Percentiles rank a stretch among this genome's conserved stretches.
Evolutionary conservation across 2,329 filamentous ascomycete genomes (phyloP).

Genomic region (Aspergillus pseudoviridinutans): DNA sequence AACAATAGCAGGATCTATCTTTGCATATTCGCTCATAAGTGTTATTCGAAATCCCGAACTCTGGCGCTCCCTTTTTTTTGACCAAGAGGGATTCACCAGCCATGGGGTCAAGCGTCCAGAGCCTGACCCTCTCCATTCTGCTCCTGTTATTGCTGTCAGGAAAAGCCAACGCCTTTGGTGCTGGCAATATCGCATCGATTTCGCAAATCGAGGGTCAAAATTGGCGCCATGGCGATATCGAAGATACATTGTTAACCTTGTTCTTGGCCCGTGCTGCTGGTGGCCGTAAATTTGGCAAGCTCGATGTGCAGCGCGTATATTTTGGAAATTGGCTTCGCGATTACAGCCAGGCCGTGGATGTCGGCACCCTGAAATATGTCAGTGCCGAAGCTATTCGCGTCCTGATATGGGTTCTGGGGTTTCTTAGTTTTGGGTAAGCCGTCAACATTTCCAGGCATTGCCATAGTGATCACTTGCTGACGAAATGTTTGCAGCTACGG

Average conservation of each 20-base stretch:
- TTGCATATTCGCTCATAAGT: background rate
- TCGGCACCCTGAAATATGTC: conserved; percentile 86
- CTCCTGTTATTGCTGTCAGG: conserved; percentile 64
- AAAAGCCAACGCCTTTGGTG: conserved; percentile 74
- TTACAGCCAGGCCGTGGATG: conserved; percentile 91
- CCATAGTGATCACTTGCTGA: background rate
- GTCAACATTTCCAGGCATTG: background rate
- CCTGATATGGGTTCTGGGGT: conserved; percentile 81
- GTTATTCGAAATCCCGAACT: background rate
- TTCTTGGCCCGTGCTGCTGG: conserved; percentile 60
- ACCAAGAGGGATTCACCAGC: background rate
- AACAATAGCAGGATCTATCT: background rate
- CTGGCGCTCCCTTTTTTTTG: background rate
- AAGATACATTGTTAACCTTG: conserved; percentile 78
- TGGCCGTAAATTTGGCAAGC: conserved; percentile 81
- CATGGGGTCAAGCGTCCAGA: conserved; percentile 20
- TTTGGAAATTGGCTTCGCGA: conserved; percentile 95
- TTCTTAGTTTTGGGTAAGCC: conserved; percentile 77
- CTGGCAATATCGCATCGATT: conserved; percentile 80
- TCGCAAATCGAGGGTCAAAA: conserved; percentile 80
- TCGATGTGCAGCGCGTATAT: conserved; percentile 84
- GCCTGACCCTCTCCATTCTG: conserved; percentile 34
- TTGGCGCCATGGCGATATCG: conserved; percentile 89
- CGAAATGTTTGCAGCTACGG: conserved; percentile 43
- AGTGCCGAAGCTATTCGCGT: conserved; percentile 88